Base-by-base conservation (phyloP, 805 yeast species). In the Hanseniaspora nectarophila region DNA sequence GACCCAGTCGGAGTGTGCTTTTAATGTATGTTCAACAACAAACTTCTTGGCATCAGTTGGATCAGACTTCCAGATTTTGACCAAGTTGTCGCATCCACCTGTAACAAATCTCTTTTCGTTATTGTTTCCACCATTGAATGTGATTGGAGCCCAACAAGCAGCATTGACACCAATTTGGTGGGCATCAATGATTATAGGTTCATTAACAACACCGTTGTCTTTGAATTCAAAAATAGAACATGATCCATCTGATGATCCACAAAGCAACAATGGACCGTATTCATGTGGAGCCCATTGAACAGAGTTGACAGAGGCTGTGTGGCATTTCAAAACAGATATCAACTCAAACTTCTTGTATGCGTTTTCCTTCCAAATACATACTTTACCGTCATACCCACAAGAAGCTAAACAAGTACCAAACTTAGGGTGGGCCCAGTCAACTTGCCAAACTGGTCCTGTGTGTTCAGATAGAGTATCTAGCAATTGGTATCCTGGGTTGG, bases 401-500 rank as follows among this genome's bases (percentile, higher is more conserved):
- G 95, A 83, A 1, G 98, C 98, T 57, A 92, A 73, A 57, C 90
- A 86, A 13, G 87, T 82, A 37, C 98, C 98, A 63, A 90, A 92
- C 67, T 90, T 90, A 31, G 98, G 98, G 65, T 92, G 98, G 2
- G 97, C 97, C 98, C 98, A 92, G 51, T 86, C 79, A 20, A 88
- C 95, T 70, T 90, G 95, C 98, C 98, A 92, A 45, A 92, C 97
- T 12, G 98, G 97, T 32, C 97, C 98, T 56, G 88, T 96, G 67
- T 92, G 98, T 35, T 95, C 97, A 45, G 77, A 73, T 57, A 92
- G 72, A 1, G 97, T 89, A 58, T 88, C 96, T 18, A 83, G 74
- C 48, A 88, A 73, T 13, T 23, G 32, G 43, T 51, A 48, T 24
- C 52, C 52, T 9, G 52, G 29, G 26, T 20, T 28, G 16, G 32